Evolutionary conservation across 2,329 filamentous ascomycete species (phyloP).

Genomic region (Dactylellina drechsleri): DNA sequence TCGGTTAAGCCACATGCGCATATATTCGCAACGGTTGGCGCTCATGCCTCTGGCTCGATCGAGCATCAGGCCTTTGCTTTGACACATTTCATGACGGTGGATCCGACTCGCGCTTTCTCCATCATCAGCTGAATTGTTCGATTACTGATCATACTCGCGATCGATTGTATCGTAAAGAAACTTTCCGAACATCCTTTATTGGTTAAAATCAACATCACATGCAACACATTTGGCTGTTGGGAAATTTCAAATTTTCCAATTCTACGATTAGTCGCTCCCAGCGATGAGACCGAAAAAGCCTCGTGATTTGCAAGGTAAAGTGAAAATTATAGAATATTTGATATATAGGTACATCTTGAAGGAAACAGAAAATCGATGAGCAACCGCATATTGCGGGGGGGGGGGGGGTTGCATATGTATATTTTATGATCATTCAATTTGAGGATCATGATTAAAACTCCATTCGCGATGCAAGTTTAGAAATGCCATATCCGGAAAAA

Average conservation of each 20-base stretch:
- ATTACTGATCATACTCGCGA: constrained; percentile 38
- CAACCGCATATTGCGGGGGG: too few relatives aligned
- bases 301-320: background rate
- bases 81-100: constrained; percentile 25
- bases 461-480: constrained; percentile 37
- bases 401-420: background rate
- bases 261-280: background rate
- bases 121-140: constrained; percentile 16
- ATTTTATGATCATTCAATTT: background rate
- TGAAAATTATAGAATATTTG: background rate
- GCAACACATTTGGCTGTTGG: constrained; percentile 50
- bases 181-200: constrained; percentile 8
- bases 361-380: background rate
- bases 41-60: background rate
- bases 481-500: background rate
- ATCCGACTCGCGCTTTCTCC: constrained; percentile 36
- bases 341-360: background rate
- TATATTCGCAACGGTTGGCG: constrained; percentile 5
- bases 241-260: background rate
- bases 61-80: constrained; percentile 29
- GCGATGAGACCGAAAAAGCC: background rate
- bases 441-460: constrained; percentile 23
- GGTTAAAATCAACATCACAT: constrained; percentile 35
- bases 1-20: constrained; percentile 1
- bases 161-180: background rate